Conservation (phyloP, 202 grass and related monocot genomes). For the Miscanthus sacchariflorus region DNA sequence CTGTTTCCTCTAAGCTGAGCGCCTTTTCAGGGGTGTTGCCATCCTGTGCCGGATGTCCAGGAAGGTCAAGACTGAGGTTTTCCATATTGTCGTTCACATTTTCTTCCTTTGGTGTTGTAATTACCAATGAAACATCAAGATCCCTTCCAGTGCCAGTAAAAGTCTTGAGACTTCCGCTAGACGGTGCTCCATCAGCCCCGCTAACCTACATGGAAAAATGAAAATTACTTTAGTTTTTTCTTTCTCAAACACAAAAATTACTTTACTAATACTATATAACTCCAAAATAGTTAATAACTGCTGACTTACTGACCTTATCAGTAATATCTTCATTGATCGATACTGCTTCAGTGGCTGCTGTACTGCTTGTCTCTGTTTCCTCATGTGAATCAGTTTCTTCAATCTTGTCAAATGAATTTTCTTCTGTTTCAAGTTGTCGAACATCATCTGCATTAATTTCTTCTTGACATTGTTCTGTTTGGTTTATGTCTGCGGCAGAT, state of each 20-base stretch:
- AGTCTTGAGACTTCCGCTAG: conserved; percentile 50
- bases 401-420: conserved; percentile 34
- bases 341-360: conserved; percentile 26
- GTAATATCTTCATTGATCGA: conserved; percentile 33
- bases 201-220: conserved; percentile 51
- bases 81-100: conserved; percentile 39
- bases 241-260: too few relatives aligned
- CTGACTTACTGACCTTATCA: conserved; percentile 53
- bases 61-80: conserved; percentile 48
- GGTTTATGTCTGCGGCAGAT: conserved; percentile 26
- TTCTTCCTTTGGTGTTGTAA: conserved; percentile 56
- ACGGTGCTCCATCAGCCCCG: conserved; percentile 34
- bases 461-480: neutral
- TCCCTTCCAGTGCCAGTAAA: conserved; percentile 49
- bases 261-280: conserved; percentile 14
- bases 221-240: conserved; percentile 32
- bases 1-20: conserved; percentile 33
- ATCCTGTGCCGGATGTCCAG: conserved; percentile 31
- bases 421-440: conserved; percentile 38
- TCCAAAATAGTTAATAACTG: conserved; percentile 34
- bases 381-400: conserved; percentile 21
- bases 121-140: conserved; percentile 56
- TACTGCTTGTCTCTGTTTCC: conserved; percentile 40
- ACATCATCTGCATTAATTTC: conserved; percentile 14
- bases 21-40: conserved; percentile 44